Conservation (phyloP, 2,329 filamentous ascomycete genomes). For the Aspergillus sp. region DNA sequence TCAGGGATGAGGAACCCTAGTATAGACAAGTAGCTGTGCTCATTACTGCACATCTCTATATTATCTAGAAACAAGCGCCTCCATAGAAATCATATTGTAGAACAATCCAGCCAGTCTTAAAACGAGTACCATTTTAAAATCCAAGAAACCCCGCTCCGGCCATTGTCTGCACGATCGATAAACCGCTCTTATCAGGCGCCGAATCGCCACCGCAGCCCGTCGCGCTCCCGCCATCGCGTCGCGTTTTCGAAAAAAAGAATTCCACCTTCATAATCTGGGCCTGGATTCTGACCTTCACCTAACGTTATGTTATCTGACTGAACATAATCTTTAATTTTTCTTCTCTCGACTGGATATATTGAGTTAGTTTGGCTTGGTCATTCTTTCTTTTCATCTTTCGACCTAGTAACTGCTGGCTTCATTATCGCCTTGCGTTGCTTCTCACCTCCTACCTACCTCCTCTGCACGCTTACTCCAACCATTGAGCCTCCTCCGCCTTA, state of each 20-base stretch:
- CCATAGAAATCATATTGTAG: too few species aligned
- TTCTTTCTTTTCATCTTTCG: background rate
- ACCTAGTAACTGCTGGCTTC: background rate
- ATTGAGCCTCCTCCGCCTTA: too few species aligned
- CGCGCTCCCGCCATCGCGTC: conserved; percentile 5
- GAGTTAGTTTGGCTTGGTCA: background rate
- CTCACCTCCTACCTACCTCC: too few species aligned
- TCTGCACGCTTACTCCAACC: too few species aligned
- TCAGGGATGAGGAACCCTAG: too few species aligned
- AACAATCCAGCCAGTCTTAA: too few species aligned
- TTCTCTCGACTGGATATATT: too few species aligned
- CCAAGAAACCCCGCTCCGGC: background rate
- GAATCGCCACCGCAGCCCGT: background rate
- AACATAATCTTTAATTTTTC: background rate
- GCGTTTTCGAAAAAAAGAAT: background rate
- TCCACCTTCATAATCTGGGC: background rate
- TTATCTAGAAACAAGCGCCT: too few species aligned
- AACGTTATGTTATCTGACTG: background rate
- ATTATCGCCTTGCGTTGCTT: too few species aligned
- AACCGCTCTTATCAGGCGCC: background rate
- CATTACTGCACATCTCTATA: too few species aligned
- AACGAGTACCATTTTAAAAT: background rate
- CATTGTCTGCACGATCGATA: background rate
- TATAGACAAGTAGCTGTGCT: too few species aligned
- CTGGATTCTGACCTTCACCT: background rate